Percentiles rank a stretch among this genome's conserved stretches.
Conservation (phyloP, 208 protist genomes). For the Leishmania major region DNA sequence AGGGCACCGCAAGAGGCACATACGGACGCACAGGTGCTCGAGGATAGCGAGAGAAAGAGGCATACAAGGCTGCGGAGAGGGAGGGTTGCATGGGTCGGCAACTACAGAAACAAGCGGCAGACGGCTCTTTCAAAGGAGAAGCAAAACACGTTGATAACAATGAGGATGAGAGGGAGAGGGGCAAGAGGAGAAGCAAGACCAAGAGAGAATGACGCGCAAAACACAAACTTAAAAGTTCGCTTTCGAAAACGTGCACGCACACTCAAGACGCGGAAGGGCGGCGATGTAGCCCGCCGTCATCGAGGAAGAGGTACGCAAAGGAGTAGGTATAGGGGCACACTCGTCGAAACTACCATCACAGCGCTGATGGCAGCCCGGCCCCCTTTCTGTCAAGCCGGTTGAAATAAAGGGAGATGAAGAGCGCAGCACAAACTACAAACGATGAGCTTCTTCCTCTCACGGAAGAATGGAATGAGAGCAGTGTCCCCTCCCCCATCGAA, state of each 20-base stretch:
- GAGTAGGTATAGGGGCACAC: neutral
- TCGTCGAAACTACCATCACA: neutral
- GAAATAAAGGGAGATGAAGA: neutral
- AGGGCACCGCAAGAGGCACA: neutral
- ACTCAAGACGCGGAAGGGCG: neutral
- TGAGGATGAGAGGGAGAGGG: neutral
- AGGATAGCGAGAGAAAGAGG: neutral
- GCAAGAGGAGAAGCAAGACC: neutral
- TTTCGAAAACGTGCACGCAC: neutral
- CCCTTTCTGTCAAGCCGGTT: neutral
- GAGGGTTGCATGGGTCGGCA: too few species aligned
- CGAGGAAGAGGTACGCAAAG: neutral
- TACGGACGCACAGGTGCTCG: neutral
- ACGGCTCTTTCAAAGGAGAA: neutral
- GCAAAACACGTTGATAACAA: too few species aligned
- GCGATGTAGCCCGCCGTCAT: neutral
- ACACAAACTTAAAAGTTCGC: neutral
- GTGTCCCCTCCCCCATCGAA: neutral
- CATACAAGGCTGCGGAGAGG: too few species aligned
- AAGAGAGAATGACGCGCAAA: neutral
- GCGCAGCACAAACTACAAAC: neutral
- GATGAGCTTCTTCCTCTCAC: neutral
- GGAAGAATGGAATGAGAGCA: neutral
- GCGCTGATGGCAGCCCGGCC: neutral
- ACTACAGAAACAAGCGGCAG: too few species aligned